phyloP scores from a whole-genome alignment of 164 flowering plant genomes.

The Berberis vulgaris region DNA sequence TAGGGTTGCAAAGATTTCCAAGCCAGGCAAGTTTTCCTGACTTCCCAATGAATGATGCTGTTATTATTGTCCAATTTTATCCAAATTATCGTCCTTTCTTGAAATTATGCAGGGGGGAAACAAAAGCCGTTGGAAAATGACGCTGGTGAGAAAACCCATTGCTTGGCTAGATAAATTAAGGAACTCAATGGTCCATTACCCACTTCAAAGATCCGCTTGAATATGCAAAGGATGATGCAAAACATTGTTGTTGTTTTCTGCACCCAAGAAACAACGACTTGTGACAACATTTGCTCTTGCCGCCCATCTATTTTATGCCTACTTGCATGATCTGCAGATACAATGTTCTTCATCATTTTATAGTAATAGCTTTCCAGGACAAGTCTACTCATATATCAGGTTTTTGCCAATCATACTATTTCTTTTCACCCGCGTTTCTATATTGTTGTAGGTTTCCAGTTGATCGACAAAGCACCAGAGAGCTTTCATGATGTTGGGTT shows the following conservation, averaged over 20 bases:
- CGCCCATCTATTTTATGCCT: too few relatives aligned
- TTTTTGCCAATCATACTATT: slow-evolving; percentile 1
- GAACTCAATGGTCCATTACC: slow-evolving; percentile 79
- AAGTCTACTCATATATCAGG: background rate
- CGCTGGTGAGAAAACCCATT: slow-evolving; percentile 83
- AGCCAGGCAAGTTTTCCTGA: slow-evolving; percentile 53
- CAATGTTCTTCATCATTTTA: too few relatives aligned
- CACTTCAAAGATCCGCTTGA: slow-evolving; percentile 76
- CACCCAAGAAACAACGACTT: slow-evolving; percentile 54
- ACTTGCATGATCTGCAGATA: background rate
- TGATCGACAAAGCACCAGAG: slow-evolving; percentile 84
- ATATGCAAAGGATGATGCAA: slow-evolving; percentile 97
- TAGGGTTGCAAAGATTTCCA: slow-evolving; percentile 80
- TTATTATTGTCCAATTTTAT: background rate
- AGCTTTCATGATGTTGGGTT: slow-evolving; percentile 82
- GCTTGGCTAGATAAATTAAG: slow-evolving; percentile 87
- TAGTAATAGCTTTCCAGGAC: background rate
- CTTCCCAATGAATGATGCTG: background rate
- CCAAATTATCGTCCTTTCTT: slow-evolving; percentile 6
- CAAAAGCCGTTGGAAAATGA: slow-evolving; percentile 81
- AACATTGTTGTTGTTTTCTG: slow-evolving; percentile 96
- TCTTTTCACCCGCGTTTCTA: background rate
- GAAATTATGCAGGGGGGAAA: slow-evolving; percentile 45
- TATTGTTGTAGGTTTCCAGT: slow-evolving; percentile 48
- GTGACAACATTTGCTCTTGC: too few relatives aligned